phyloP scores from a whole-genome alignment of 164 flowering plant species.

The Protea cynaroides region DNA sequence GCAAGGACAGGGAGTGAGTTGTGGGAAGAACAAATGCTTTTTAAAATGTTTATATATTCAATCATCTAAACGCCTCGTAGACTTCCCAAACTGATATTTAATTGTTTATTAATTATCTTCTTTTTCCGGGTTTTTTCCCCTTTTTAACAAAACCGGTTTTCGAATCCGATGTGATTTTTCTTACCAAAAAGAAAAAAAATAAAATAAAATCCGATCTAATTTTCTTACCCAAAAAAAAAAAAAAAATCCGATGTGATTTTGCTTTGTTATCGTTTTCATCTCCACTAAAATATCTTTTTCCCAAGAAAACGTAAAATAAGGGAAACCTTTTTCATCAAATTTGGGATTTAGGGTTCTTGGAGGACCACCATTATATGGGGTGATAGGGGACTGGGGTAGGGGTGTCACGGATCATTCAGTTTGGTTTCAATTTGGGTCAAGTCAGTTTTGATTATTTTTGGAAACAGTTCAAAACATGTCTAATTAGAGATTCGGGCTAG shows the following conservation, averaged over 20 bases:
- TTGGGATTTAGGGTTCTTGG: conserved; percentile 8
- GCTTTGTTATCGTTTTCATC: conserved; percentile 7
- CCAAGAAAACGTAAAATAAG: conserved; percentile 35
- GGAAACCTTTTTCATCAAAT: conserved; percentile 13
- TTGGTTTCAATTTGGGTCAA: too few species aligned
- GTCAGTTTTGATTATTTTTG: too few species aligned
- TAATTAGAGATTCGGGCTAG: too few species aligned
- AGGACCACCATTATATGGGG: too few species aligned
- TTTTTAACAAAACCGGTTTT: conserved; percentile 5
- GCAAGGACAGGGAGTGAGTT: not conserved
- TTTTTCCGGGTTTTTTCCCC: conserved; percentile 17
- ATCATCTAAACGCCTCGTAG: not conserved
- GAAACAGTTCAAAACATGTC: too few species aligned
- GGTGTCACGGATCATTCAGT: too few species aligned
- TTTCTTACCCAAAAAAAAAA: too few species aligned
- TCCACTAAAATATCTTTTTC: conserved; percentile 17
- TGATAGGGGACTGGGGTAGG: not conserved
- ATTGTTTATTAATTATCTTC: conserved; percentile 2
- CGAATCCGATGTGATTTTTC: conserved; percentile 37
- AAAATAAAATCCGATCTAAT: too few species aligned
- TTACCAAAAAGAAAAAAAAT: too few species aligned
- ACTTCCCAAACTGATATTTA: conserved; percentile 10
- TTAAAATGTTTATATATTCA: conserved; percentile 12
- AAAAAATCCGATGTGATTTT: conserved; percentile 41
- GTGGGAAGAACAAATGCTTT: conserved; percentile 19